Percentiles rank a stretch among this genome's conserved stretches.
These are phyloP conservation scores for Hypomontagnella submonticulosa DNA, from an alignment of 495 filamentous ascomycete genomes.

Conservation along the genomic window DNA sequence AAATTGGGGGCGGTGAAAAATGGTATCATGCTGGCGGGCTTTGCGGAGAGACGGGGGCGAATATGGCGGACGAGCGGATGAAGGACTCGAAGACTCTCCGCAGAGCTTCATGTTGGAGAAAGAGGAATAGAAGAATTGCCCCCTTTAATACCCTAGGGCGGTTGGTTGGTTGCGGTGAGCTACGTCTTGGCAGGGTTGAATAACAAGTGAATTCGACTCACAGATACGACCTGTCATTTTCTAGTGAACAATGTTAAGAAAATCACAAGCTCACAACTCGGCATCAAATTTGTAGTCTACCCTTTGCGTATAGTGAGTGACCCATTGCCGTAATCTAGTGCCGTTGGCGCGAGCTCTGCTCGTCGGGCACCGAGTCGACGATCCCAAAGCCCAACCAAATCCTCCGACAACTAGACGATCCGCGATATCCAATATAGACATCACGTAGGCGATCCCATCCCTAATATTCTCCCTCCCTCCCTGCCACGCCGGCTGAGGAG, in stretches of 20 bases:
- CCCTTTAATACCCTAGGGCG: neutral
- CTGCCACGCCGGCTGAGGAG: conserved; percentile 62
- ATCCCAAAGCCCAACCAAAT: neutral
- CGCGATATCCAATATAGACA: conserved; percentile 3
- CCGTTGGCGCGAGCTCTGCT: no score
- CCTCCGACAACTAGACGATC: neutral
- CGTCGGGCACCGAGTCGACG: neutral
- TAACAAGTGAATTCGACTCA: conserved; percentile 1
- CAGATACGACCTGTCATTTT: conserved; percentile 33
- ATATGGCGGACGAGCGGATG: neutral
- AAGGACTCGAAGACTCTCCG: neutral
- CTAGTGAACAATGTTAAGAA: conserved; percentile 1
- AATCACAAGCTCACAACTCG: no score
- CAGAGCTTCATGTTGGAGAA: conserved; percentile 13
- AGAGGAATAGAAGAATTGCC: neutral
- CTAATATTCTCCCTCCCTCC: conserved; percentile 66
- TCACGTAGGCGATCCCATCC: neutral
- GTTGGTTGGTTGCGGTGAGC: neutral
- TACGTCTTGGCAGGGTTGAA: conserved; percentile 12
- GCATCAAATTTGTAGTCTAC: no score
- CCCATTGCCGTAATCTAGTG: no score
- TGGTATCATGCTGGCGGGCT: no score
- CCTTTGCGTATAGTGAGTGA: no score
- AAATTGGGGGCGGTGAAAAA: no score
- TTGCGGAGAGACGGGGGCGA: no score